Percentiles rank a stretch among this genome's conserved stretches.
Conservation (phyloP, 2,329 filamentous ascomycete genomes). For the Aspergillus cejpii region DNA sequence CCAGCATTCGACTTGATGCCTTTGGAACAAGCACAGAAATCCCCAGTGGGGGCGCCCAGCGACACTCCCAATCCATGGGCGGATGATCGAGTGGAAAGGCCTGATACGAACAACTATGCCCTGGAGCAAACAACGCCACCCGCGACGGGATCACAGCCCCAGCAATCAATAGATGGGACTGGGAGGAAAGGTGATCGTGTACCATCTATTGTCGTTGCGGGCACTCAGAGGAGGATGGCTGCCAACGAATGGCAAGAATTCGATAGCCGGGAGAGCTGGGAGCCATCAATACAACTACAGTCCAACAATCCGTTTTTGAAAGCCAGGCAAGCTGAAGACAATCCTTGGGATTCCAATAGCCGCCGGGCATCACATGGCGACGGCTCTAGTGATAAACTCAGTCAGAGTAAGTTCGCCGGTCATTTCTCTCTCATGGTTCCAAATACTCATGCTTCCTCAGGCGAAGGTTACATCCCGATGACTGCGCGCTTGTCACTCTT, state of each 20-base stretch:
- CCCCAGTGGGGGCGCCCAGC: slow-evolving; percentile 26
- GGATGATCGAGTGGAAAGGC: slow-evolving; percentile 24
- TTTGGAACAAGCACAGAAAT: slow-evolving; percentile 33
- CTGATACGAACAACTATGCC: slow-evolving; percentile 9
- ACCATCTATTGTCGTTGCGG: slow-evolving; percentile 20
- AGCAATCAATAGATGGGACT: slow-evolving; percentile 6
- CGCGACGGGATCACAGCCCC: slow-evolving; percentile 3
- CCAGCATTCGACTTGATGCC: slow-evolving; percentile 36
- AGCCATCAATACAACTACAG: slow-evolving; percentile 26
- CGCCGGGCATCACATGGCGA: slow-evolving; percentile 12
- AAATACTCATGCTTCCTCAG: slow-evolving; percentile 19
- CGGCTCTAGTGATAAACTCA: slow-evolving; percentile 24
- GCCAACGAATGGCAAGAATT: slow-evolving; percentile 19
- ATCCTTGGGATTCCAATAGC: slow-evolving; percentile 17
- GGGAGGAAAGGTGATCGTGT: slow-evolving; percentile 13
- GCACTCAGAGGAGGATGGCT: slow-evolving; percentile 17
- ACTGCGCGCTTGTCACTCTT: slow-evolving; percentile 35
- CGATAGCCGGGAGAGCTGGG: slow-evolving; percentile 18
- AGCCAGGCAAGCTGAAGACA: slow-evolving; percentile 18
- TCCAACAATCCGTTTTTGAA: slow-evolving; percentile 40
- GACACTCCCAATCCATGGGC: slow-evolving; percentile 29
- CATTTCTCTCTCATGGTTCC: not conserved
- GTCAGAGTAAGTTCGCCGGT: slow-evolving; percentile 27
- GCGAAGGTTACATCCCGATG: slow-evolving; percentile 37
- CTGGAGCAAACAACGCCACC: slow-evolving; percentile 5